These are phyloP conservation scores for Kodamaea nitidulidarum DNA, from an alignment of 805 yeast genomes.

Conservation along the genomic window DNA sequence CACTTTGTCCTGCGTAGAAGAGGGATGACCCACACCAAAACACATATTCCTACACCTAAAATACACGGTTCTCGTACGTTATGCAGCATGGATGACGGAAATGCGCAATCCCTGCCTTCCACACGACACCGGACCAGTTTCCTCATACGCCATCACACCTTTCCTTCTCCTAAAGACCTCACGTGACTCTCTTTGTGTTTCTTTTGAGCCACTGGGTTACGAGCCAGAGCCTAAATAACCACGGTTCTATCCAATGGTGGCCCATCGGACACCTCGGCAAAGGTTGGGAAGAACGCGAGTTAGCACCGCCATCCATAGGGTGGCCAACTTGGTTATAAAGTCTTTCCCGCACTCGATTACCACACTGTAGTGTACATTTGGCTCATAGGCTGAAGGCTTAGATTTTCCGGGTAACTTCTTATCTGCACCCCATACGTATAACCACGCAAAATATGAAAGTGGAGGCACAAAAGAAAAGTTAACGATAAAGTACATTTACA, in stretches of 20 bases:
- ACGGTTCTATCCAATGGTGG: not conserved
- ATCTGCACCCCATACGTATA: slow-evolving; percentile 3
- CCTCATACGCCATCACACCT: too few species aligned
- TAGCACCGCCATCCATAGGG: too few species aligned
- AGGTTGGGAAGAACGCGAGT: too few species aligned
- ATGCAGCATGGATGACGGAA: too few species aligned
- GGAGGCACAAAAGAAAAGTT: slow-evolving; percentile 3
- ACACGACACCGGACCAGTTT: too few species aligned
- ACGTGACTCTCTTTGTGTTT: not conserved
- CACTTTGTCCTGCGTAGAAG: too few species aligned
- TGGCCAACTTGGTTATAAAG: too few species aligned
- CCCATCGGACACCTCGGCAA: not conserved
- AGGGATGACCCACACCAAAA: too few species aligned
- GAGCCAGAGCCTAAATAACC: not conserved
- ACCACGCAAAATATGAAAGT: slow-evolving; percentile 3
- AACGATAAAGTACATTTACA: slow-evolving; percentile 1
- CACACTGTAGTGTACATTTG: not conserved
- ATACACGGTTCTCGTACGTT: too few species aligned
- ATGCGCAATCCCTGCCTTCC: too few species aligned
- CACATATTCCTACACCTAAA: too few species aligned
- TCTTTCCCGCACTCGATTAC: not conserved
- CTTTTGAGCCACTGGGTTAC: slow-evolving; percentile 1
- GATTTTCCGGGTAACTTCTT: slow-evolving; percentile 2
- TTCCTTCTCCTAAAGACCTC: not conserved
- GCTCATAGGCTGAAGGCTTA: not conserved